phyloP scores from a whole-genome alignment of 345 rosid genomes.

The Pelargonium nanum region DNA sequence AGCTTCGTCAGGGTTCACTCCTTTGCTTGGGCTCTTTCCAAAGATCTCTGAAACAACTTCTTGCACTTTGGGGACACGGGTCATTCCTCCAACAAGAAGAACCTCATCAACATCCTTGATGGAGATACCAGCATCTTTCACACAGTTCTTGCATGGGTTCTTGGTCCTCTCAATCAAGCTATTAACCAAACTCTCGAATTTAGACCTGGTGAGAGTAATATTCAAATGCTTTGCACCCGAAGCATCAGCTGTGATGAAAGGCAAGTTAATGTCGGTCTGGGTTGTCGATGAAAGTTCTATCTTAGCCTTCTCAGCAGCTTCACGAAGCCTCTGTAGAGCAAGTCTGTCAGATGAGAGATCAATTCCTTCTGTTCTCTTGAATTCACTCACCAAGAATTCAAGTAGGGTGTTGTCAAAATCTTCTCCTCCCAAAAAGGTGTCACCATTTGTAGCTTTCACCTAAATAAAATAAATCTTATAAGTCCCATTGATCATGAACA shows the following conservation, averaged over 20 bases:
- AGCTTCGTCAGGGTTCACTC: slow-evolving; percentile 88
- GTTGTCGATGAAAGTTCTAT: slow-evolving; percentile 78
- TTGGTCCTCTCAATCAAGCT: slow-evolving; percentile 65
- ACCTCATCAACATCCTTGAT: slow-evolving; percentile 72
- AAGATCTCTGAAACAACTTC: slow-evolving; percentile 64
- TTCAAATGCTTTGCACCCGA: slow-evolving; percentile 85
- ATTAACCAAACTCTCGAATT: slow-evolving; percentile 56
- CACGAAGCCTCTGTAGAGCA: slow-evolving; percentile 84
- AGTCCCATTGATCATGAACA: background rate
- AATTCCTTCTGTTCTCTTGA: slow-evolving; percentile 56
- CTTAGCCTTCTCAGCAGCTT: slow-evolving; percentile 88
- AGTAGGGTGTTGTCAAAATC: slow-evolving; percentile 77
- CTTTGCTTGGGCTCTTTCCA: slow-evolving; percentile 77
- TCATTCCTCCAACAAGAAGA: slow-evolving; percentile 89
- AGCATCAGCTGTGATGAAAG: slow-evolving; percentile 76
- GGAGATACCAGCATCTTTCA: slow-evolving; percentile 71
- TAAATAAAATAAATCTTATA: slow-evolving; percentile 8
- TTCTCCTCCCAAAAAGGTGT: slow-evolving; percentile 91
- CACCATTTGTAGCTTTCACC: slow-evolving; percentile 98
- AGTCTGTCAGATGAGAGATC: slow-evolving; percentile 73
- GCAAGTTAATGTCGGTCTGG: slow-evolving; percentile 78
- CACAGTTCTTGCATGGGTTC: slow-evolving; percentile 60
- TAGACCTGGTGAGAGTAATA: slow-evolving; percentile 68
- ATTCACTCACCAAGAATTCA: slow-evolving; percentile 71
- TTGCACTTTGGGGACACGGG: slow-evolving; percentile 93